These are phyloP conservation scores for Boletus eberwhitei DNA, from an alignment of 768 basidiomycete species.

Conservation along the genomic window DNA sequence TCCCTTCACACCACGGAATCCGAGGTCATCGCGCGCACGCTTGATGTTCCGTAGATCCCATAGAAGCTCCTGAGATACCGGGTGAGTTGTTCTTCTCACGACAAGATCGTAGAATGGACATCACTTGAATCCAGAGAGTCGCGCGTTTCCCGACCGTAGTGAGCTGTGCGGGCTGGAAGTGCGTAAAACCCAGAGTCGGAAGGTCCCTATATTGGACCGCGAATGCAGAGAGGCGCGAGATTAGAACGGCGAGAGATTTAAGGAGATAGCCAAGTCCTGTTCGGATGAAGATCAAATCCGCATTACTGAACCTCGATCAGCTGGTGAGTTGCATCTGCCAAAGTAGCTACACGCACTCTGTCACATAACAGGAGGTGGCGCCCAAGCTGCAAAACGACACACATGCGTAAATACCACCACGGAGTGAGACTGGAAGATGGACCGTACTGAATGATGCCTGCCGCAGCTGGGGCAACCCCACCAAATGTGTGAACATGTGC, in stretches of 20 bases:
- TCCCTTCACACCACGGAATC: constrained; percentile 98
- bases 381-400: constrained; percentile 57
- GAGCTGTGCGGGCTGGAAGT: constrained; percentile 97
- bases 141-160: constrained; percentile 98
- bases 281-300: constrained; percentile 95
- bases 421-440: constrained; percentile 6
- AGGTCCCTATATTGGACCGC: constrained; percentile 83
- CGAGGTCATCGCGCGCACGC: constrained; percentile 85
- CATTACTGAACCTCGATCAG: constrained; percentile 61
- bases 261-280: constrained; percentile 82
- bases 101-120: constrained; percentile 9
- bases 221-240: constrained; percentile 83
- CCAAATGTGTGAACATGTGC: constrained; percentile 99
- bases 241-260: constrained; percentile 83
- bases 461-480: constrained; percentile 87
- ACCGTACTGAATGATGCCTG: constrained; percentile 90
- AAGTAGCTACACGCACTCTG: constrained; percentile 63
- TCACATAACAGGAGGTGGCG: constrained; percentile 98
- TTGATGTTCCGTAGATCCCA: constrained; percentile 96
- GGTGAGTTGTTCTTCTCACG: neutral
- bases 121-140: constrained; percentile 92
- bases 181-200: constrained; percentile 95
- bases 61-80: constrained; percentile 65
- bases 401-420: constrained; percentile 9
- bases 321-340: constrained; percentile 1